Conservation (phyloP, 768 basidiomycete species). For the Baorangia bicolor region DNA sequence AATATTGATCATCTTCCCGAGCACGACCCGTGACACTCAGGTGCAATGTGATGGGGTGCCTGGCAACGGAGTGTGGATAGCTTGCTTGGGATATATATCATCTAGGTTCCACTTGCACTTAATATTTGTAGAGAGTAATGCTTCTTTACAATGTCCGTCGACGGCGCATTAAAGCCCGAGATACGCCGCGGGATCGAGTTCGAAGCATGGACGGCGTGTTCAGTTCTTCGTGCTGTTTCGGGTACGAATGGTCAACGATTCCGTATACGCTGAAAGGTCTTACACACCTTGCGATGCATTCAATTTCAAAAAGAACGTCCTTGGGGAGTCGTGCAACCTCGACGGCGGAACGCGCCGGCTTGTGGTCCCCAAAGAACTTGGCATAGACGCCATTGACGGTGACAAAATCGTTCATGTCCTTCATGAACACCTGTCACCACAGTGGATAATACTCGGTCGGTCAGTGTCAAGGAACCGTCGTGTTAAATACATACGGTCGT, state of each 20-base stretch:
- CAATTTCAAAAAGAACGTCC: slow-evolving; percentile 91
- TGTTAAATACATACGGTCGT: slow-evolving; percentile 66
- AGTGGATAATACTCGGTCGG: background rate
- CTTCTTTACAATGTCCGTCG: background rate
- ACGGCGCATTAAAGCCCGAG: background rate
- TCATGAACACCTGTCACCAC: slow-evolving; percentile 74
- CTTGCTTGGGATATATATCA: background rate
- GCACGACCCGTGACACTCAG: background rate
- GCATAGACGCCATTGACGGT: slow-evolving; percentile 81
- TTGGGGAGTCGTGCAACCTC: slow-evolving; percentile 88
- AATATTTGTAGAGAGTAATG: background rate
- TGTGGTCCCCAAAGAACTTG: slow-evolving; percentile 84
- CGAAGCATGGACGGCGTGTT: background rate
- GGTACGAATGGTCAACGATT: background rate
- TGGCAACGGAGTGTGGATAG: background rate
- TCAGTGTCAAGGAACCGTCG: background rate
- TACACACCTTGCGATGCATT: slow-evolving; percentile 76
- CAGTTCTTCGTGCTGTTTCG: slow-evolving; percentile 21
- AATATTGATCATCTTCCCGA: background rate
- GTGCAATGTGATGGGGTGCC: background rate
- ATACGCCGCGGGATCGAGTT: background rate
- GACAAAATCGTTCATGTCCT: slow-evolving; percentile 88
- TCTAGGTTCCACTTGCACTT: background rate
- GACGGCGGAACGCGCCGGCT: slow-evolving; percentile 90
- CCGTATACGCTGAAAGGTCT: background rate